Evolutionary conservation across 768 basidiomycete genomes (phyloP).

Genomic region (Kwoniella sp.): DNA sequence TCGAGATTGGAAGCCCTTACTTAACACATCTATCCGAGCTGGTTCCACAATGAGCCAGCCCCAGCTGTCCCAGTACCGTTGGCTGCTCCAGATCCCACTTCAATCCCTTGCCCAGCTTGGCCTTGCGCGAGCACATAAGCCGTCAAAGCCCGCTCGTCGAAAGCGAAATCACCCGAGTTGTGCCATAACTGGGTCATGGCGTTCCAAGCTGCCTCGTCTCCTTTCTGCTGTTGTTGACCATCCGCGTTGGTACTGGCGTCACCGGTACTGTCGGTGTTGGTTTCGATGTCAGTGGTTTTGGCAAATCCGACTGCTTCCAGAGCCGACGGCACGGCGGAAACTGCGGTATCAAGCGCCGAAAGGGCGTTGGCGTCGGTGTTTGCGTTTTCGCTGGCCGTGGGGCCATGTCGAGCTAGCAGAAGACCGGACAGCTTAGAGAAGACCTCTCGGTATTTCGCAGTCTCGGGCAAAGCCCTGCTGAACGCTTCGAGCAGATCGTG

Average conservation of each 20-base stretch:
- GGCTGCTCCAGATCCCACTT: not conserved
- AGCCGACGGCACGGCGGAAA: not conserved
- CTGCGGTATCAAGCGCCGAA: not conserved
- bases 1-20: too few relatives aligned
- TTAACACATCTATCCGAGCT: slow-evolving; percentile 14
- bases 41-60: slow-evolving; percentile 18
- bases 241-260: too few relatives aligned
- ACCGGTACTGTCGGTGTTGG: not conserved
- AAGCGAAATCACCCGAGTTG: slow-evolving; percentile 32
- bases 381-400: not conserved
- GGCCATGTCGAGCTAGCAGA: slow-evolving; percentile 25
- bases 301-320: not conserved
- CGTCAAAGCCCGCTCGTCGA: slow-evolving; percentile 23
- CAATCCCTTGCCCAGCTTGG: not conserved
- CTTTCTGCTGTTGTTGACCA: not conserved
- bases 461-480: slow-evolving; percentile 26
- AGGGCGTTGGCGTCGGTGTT: not conserved
- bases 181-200: slow-evolving; percentile 35
- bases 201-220: slow-evolving; percentile 26
- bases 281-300: not conserved
- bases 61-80: not conserved
- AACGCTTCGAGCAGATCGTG: slow-evolving; percentile 28
- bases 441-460: slow-evolving; percentile 28
- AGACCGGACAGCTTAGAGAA: slow-evolving; percentile 23
- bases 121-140: not conserved